Evolutionary conservation across 2,329 filamentous ascomycete genomes (phyloP).

Genomic region (Claviceps arundinis): DNA sequence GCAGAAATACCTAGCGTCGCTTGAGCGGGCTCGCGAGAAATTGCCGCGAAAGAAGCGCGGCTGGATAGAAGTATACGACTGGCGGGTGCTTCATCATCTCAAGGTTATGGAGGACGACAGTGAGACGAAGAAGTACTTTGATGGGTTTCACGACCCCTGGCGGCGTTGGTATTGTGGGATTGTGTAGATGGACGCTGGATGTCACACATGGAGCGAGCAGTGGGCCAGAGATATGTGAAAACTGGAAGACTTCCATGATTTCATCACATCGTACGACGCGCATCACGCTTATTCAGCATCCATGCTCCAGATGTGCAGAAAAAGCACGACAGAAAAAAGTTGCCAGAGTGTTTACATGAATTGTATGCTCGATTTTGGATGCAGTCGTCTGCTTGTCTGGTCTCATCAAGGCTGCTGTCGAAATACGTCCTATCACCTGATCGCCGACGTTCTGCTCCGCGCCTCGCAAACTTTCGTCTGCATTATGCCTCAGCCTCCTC

Average conservation of each 20-base stretch:
- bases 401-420: too few species aligned
- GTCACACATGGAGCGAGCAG: background rate
- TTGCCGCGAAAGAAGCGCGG: slow-evolving; percentile 17
- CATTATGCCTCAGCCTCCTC: slow-evolving; percentile 15
- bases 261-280: too few species aligned
- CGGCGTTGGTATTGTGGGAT: slow-evolving; percentile 30
- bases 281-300: too few species aligned
- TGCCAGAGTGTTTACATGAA: too few species aligned
- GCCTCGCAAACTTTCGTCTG: background rate
- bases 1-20: slow-evolving; percentile 17
- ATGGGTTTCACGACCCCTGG: slow-evolving; percentile 27
- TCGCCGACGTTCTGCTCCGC: too few species aligned
- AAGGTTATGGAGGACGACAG: slow-evolving; percentile 23
- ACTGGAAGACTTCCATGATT: too few species aligned
- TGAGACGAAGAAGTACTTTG: slow-evolving; percentile 18
- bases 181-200: slow-evolving; percentile 15
- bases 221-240: too few species aligned
- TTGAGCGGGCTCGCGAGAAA: slow-evolving; percentile 18
- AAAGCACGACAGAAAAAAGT: too few species aligned
- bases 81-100: slow-evolving; percentile 30
- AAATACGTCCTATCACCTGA: too few species aligned
- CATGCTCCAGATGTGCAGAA: too few species aligned
- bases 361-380: too few species aligned
- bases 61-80: slow-evolving; percentile 33
- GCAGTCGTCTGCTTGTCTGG: too few species aligned